phyloP scores from a whole-genome alignment of 257 asterid genomes.

The Osmanthus fragrans region DNA sequence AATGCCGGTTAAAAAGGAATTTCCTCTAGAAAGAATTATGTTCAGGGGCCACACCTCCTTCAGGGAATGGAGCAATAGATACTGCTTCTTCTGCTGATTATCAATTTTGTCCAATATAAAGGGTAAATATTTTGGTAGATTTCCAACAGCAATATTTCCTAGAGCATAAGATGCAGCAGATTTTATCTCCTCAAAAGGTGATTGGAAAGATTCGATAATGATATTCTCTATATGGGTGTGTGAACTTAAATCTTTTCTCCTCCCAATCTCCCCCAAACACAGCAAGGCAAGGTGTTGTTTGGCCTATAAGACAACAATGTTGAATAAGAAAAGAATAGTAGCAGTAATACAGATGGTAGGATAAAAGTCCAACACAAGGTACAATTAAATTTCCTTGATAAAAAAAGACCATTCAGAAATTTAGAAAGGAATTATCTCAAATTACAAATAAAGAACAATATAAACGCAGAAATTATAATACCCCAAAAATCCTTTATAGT shows the following conservation, averaged over 20 bases:
- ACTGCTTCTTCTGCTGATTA: constrained; percentile 99
- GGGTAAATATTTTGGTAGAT: constrained; percentile 86
- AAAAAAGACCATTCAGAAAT: background rate
- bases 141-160: constrained; percentile 98
- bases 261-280: constrained; percentile 97
- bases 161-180: constrained; percentile 99
- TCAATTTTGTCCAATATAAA: constrained; percentile 94
- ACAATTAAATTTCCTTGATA: background rate
- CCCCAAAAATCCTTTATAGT: too few relatives aligned
- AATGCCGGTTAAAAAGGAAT: background rate
- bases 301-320: constrained; percentile 50
- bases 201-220: constrained; percentile 92
- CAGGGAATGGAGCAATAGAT: constrained; percentile 89
- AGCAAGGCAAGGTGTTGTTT: constrained; percentile 92
- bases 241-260: constrained; percentile 93
- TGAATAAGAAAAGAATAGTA: constrained; percentile 15
- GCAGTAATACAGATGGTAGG: background rate
- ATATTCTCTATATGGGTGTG: constrained; percentile 86
- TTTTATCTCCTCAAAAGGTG: constrained; percentile 97
- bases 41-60: constrained; percentile 66
- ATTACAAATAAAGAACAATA: background rate
- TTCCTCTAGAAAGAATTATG: constrained; percentile 18
- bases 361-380: background rate
- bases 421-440: background rate
- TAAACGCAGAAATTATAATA: background rate